Evolutionary conservation across 352 stramenopile genomes (phyloP), one percentile per base, ranked within the genome.

Genomic region (Globisporangium nunn): DNA sequence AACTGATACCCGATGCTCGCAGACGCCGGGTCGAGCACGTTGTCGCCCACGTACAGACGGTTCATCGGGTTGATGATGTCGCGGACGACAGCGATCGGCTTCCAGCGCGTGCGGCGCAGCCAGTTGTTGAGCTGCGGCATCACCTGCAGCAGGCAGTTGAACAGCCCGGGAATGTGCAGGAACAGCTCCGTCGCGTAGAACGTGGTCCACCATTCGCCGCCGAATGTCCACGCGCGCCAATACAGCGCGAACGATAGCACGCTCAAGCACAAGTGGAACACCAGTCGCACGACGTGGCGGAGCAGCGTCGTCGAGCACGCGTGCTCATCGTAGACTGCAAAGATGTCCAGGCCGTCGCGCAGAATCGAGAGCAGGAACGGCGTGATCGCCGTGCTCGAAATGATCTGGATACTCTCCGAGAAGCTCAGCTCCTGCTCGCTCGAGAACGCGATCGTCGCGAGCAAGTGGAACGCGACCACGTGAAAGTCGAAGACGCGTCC

Each of bases 401-500:
- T 67, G 31, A 97, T 82, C 57, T 91, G 77, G 29, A 71, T 60
- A 23, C 87, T 87, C 48, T 94, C 95, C 0, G 83, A 66, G 50
- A 88, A 75, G 48, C 85, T 86, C 76, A 97, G 92, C 30, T 98
- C 85, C 52, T 98, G 79, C 53, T 97, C 88, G 37, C 75, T 74
- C 5, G 76, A 78, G 56, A 99, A 98, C 17, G 95, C 93, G 23
- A 98, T 62, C 6, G 94, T 79, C 7, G 79, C 87, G 23, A 98
- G 72, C 14, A 99, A 81, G 61, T 98, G 97, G 74, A 99, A 99
- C 7, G 93, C 91, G 29, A 98, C 75, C 52, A 99, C 89, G 69
- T 99, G 96, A 77, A 98, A 99, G 66, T 98, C 96, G 50, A 99
- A 91, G 46, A 99, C 91, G 23, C 97, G 89, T 55, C 85, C 88